phyloP scores from a whole-genome alignment of 306 rosid genomes.

The Pterocarpus macrocarpus region DNA sequence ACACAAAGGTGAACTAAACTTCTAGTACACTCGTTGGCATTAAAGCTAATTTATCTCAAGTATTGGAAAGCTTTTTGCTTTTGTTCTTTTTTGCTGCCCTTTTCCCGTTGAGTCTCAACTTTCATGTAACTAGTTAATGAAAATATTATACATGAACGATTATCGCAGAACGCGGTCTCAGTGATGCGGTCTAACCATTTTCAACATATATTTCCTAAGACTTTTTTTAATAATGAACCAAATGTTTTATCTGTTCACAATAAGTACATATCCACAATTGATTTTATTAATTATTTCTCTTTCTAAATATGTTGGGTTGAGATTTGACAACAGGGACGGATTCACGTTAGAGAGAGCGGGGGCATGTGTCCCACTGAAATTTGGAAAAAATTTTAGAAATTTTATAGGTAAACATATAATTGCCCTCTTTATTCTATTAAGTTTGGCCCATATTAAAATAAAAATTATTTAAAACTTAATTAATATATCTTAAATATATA shows the following conservation, averaged over 20 bases:
- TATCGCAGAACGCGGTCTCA: background rate
- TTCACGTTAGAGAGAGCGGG: no score
- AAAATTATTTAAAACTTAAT: no score
- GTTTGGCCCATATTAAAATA: no score
- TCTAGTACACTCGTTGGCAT: slow-evolving; percentile 6
- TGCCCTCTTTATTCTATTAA: no score
- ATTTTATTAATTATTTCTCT: background rate
- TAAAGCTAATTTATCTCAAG: background rate
- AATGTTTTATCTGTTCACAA: background rate
- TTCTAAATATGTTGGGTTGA: background rate
- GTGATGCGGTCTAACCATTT: background rate
- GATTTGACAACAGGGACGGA: no score
- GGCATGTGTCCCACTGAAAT: no score
- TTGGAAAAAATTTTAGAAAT: no score
- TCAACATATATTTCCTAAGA: background rate
- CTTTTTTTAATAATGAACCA: background rate
- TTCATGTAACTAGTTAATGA: background rate
- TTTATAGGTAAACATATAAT: no score
- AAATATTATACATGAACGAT: background rate
- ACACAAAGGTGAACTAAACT: background rate
- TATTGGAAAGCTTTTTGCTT: background rate
- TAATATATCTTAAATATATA: no score
- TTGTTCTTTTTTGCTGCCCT: no score
- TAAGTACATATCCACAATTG: background rate
- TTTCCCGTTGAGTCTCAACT: background rate